Percentiles rank a stretch among this genome's conserved stretches.
These are phyloP conservation scores for Aspergillus uvarum DNA, from an alignment of 2,329 filamentous ascomycete genomes.

Conservation along the genomic window DNA sequence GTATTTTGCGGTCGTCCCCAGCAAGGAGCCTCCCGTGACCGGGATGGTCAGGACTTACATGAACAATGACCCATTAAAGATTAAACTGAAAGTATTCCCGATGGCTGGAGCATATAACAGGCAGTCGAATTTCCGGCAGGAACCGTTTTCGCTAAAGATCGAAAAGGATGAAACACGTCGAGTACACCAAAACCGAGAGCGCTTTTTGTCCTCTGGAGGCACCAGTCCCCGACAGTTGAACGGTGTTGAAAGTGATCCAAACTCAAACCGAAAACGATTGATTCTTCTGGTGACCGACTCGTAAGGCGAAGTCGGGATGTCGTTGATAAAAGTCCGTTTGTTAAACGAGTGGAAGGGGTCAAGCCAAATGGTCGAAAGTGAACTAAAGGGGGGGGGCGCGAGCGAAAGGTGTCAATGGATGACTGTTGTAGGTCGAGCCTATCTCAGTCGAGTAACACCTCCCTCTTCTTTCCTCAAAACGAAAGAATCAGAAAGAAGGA, in stretches of 20 bases:
- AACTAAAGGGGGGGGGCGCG: not conserved
- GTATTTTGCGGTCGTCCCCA: not conserved
- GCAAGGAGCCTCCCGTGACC: not conserved
- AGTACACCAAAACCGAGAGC: not conserved
- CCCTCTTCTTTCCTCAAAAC: constrained; percentile 31
- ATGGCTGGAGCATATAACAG: constrained; percentile 15
- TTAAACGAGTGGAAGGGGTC: constrained; percentile 25
- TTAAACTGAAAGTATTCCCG: constrained; percentile 11
- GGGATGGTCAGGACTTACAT: constrained; percentile 24
- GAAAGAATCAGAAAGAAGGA: constrained; percentile 27
- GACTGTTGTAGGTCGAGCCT: constrained; percentile 15
- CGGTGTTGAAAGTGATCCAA: constrained; percentile 7
- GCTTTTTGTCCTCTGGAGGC: constrained; percentile 14
- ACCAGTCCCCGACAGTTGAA: constrained; percentile 22
- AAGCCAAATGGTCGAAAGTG: constrained; percentile 12
- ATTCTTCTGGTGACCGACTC: not conserved
- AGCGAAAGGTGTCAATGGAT: constrained; percentile 1
- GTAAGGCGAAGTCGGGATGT: constrained; percentile 9
- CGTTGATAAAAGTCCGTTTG: constrained; percentile 8
- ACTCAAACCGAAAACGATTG: constrained; percentile 5
- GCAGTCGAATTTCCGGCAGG: not conserved
- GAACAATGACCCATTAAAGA: constrained; percentile 33
- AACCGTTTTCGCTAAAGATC: not conserved
- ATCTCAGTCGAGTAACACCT: constrained; percentile 17
- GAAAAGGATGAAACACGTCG: constrained; percentile 4